A percentile compares a stretch with the other conserved stretches of the same genome.
Evolutionary conservation across 2,329 filamentous ascomycete species (phyloP).

Genomic region (Pestalotiopsis sp.): DNA sequence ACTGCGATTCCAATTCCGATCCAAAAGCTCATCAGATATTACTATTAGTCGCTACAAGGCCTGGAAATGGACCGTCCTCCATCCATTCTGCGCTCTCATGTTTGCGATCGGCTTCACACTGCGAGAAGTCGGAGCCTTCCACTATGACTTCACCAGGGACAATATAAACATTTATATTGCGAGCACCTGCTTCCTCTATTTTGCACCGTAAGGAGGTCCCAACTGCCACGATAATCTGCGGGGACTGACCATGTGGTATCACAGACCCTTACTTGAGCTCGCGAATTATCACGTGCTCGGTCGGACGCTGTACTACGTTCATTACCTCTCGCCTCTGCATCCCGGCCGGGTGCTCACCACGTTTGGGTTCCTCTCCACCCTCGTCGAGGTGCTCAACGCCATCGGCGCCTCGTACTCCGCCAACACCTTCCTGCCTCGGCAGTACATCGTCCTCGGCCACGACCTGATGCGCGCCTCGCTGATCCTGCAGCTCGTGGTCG

Average conservation of each 20-base stretch:
- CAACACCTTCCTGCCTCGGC: constrained; percentile 32
- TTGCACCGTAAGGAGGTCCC: constrained; percentile 1
- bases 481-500: constrained; percentile 46
- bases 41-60: constrained; percentile 51
- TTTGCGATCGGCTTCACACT: constrained; percentile 55
- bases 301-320: constrained; percentile 62
- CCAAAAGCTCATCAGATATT: not conserved
- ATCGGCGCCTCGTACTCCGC: constrained; percentile 40
- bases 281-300: constrained; percentile 66
- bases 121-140: constrained; percentile 49
- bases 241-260: not conserved
- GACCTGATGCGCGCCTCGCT: constrained; percentile 42
- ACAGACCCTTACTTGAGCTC: constrained; percentile 60
- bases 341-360: constrained; percentile 43
- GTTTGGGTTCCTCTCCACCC: constrained; percentile 44
- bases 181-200: not conserved
- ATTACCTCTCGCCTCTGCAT: constrained; percentile 56
- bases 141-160: constrained; percentile 39
- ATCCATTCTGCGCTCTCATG: constrained; percentile 48
- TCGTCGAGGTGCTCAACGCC: constrained; percentile 49
- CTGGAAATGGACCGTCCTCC: constrained; percentile 50
- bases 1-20: not conserved
- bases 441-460: constrained; percentile 34
- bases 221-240: not conserved
- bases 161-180: constrained; percentile 8